Percentiles rank a stretch among this genome's conserved stretches.
Evolutionary conservation across 2,329 filamentous ascomycete genomes (phyloP).

Genomic region (Fusarium burgessii): DNA sequence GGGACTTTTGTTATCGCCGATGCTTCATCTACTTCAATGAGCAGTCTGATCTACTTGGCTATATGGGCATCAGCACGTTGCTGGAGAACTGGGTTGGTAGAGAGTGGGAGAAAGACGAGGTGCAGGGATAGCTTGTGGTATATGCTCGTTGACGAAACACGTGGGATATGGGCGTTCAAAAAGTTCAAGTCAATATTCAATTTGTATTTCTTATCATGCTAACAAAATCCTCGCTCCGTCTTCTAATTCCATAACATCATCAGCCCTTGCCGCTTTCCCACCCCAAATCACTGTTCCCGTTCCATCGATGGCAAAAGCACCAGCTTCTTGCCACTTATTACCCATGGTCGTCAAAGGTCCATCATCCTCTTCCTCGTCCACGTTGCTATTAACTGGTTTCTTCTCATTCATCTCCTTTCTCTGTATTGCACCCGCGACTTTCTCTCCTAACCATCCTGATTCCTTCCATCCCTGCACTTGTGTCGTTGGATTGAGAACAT

Average conservation of each 20-base stretch:
- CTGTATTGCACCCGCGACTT: constrained; percentile 62
- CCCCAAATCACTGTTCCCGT: constrained; percentile 64
- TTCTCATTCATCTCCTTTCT: constrained; percentile 48
- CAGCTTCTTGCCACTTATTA: constrained; percentile 68
- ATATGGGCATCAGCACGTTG: background rate
- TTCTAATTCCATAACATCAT: constrained; percentile 68
- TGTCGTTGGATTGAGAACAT: constrained; percentile 65
- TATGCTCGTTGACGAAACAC: too few relatives aligned
- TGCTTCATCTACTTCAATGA: background rate
- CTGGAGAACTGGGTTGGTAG: background rate
- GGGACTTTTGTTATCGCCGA: constrained; percentile 5
- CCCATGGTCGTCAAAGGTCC: constrained; percentile 61
- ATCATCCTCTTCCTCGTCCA: constrained; percentile 45
- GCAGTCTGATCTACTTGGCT: background rate
- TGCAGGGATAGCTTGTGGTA: background rate
- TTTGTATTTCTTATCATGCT: constrained; percentile 23
- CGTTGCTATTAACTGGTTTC: background rate
- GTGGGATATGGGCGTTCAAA: background rate
- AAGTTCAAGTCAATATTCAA: background rate
- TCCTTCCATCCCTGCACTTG: constrained; percentile 66
- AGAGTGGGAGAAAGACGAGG: background rate
- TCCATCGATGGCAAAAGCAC: constrained; percentile 64
- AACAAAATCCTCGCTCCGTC: constrained; percentile 55
- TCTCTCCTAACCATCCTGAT: constrained; percentile 65
- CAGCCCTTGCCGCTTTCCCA: constrained; percentile 60